These are phyloP conservation scores for Xylariomycetidae sp. DNA, from an alignment of 2,329 filamentous ascomycete species.

Conservation along the genomic window DNA sequence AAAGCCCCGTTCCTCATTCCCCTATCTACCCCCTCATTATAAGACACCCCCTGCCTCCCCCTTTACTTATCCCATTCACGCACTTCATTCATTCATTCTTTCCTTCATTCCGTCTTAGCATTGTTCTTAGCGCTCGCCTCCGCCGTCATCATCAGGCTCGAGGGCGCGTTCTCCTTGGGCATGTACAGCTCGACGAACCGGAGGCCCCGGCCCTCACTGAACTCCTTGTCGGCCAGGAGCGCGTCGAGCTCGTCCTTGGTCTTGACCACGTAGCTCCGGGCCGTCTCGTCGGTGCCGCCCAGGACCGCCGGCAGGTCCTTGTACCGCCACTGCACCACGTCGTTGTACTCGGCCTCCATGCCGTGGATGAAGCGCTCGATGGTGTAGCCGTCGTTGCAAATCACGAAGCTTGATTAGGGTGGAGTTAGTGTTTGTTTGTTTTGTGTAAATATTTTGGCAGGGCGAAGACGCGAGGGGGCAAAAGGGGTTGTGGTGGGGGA, in stretches of 20 bases:
- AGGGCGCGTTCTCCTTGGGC: conserved; percentile 72
- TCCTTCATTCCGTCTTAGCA: conserved; percentile 26
- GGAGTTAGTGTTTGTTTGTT: too few relatives aligned
- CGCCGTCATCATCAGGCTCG: conserved; percentile 64
- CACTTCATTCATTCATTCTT: neutral
- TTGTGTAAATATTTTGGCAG: too few relatives aligned
- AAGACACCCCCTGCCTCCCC: neutral
- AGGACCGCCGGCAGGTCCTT: conserved; percentile 64
- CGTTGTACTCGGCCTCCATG: conserved; percentile 75
- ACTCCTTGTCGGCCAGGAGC: conserved; percentile 60
- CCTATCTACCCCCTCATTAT: neutral
- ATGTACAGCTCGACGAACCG: conserved; percentile 81
- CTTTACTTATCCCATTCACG: neutral
- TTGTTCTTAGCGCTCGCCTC: conserved; percentile 68
- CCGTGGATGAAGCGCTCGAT: conserved; percentile 88
- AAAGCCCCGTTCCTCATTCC: too few relatives aligned
- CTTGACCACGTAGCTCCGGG: conserved; percentile 62
- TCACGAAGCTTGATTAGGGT: conserved; percentile 57
- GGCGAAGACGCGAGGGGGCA: too few relatives aligned
- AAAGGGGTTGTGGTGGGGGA: neutral
- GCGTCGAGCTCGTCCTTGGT: conserved; percentile 64
- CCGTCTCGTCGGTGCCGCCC: conserved; percentile 50
- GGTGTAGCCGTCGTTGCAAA: conserved; percentile 85
- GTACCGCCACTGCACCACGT: conserved; percentile 72
- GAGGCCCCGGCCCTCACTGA: conserved; percentile 51